Evolutionary conservation across 2,329 filamentous ascomycete species (phyloP).

Genomic region (Aurifilum marmelostoma): DNA sequence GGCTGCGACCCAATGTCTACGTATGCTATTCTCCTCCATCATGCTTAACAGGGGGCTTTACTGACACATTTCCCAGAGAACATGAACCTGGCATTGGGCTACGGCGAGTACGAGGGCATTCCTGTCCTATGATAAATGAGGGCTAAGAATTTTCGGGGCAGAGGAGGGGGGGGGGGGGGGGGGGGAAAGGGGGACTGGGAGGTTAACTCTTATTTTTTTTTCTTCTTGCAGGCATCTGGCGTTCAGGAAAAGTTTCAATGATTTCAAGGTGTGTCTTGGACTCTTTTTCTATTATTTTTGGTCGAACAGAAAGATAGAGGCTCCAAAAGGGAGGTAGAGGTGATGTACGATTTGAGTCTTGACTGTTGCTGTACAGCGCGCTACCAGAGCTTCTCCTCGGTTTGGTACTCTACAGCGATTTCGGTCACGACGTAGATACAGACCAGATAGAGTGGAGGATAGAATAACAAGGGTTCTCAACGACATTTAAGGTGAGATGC

Average conservation of each 20-base stretch:
- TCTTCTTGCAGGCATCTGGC: slow-evolving; percentile 24
- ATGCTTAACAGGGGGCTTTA: background rate
- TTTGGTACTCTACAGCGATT: slow-evolving; percentile 3
- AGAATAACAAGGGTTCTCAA: background rate
- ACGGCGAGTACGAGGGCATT: slow-evolving; percentile 87
- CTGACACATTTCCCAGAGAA: slow-evolving; percentile 64
- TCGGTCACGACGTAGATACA: slow-evolving; percentile 1
- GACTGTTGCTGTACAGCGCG: slow-evolving; percentile 4
- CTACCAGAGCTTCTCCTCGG: background rate
- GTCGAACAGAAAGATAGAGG: background rate
- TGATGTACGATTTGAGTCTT: slow-evolving; percentile 22
- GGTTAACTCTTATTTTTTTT: background rate
- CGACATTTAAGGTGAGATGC: background rate
- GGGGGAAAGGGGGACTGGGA: background rate
- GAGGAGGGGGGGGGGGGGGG: too few species aligned
- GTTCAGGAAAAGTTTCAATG: slow-evolving; percentile 27
- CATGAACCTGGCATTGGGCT: slow-evolving; percentile 91
- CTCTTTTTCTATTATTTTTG: background rate
- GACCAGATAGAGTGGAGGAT: background rate
- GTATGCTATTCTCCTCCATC: slow-evolving; percentile 56
- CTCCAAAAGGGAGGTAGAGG: background rate
- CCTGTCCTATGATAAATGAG: slow-evolving; percentile 51
- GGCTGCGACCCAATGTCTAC: slow-evolving; percentile 88
- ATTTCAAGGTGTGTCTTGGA: background rate
- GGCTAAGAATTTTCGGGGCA: background rate